phyloP scores from a whole-genome alignment of 2,329 filamentous ascomycete genomes.

The Fusarium poae region DNA sequence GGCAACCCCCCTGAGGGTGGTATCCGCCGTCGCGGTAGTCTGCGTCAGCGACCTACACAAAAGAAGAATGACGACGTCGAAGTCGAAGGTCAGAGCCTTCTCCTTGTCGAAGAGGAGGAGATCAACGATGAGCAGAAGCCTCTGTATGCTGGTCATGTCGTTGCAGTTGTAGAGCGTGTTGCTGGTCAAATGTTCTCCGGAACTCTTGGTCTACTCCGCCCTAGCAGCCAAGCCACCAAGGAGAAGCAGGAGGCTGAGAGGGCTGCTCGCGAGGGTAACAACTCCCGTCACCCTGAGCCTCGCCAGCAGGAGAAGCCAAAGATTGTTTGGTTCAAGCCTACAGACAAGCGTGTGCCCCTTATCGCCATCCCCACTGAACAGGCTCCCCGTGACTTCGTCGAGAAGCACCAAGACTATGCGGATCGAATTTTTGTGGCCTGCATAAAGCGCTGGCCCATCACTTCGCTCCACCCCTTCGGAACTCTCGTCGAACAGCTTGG shows the following conservation, averaged over 20 bases:
- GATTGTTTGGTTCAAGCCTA: conserved; percentile 99
- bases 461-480: conserved; percentile 98
- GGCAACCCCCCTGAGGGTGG: conserved; percentile 79
- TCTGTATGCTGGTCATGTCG: conserved; percentile 95
- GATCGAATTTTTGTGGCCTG: conserved; percentile 98
- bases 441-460: conserved; percentile 99
- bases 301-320: conserved; percentile 94
- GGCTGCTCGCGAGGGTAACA: conserved; percentile 85
- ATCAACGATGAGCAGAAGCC: conserved; percentile 99
- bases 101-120: conserved; percentile 97
- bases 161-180: conserved; percentile 96
- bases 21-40: conserved; percentile 90
- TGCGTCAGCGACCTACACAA: conserved; percentile 95
- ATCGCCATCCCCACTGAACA: conserved; percentile 99
- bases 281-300: conserved; percentile 78
- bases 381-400: conserved; percentile 96
- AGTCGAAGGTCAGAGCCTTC: conserved; percentile 95
- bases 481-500: conserved; percentile 97
- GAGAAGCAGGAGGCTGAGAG: conserved; percentile 99
- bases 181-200: conserved; percentile 99
- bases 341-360: conserved; percentile 96
- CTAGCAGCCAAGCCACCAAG: conserved; percentile 98
- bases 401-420: conserved; percentile 97
- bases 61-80: conserved; percentile 99
- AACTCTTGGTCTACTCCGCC: conserved; percentile 91